These are phyloP conservation scores for Cytidiella melzeri DNA, from an alignment of 768 basidiomycete genomes.

Conservation along the genomic window DNA sequence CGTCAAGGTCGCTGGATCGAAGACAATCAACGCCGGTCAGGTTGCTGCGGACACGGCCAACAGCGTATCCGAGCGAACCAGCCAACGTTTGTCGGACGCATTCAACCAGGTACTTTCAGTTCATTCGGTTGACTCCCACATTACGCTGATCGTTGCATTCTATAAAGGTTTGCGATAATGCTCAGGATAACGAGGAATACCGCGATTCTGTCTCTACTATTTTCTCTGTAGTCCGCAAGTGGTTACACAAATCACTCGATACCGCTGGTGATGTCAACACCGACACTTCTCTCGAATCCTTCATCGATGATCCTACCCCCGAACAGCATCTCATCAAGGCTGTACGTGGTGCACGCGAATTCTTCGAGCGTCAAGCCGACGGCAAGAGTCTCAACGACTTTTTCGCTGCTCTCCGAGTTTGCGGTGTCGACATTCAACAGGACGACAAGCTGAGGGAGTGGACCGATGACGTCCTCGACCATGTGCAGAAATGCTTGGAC, in stretches of 20 bases:
- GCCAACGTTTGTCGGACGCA: constrained; percentile 40
- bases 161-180: constrained; percentile 63
- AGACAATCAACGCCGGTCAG: constrained; percentile 50
- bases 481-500: constrained; percentile 40
- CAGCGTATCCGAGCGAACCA: constrained; percentile 39
- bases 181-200: constrained; percentile 56
- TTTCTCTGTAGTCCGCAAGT: constrained; percentile 51
- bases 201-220: constrained; percentile 50
- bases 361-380: constrained; percentile 50
- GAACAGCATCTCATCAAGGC: constrained; percentile 57
- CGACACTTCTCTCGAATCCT: constrained; percentile 41
- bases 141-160: too few species aligned
- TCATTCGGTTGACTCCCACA: too few species aligned
- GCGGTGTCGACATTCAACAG: constrained; percentile 42
- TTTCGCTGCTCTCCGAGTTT: constrained; percentile 34
- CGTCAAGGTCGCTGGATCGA: constrained; percentile 49
- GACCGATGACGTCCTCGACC: constrained; percentile 48
- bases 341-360: constrained; percentile 31
- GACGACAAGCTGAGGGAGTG: constrained; percentile 48
- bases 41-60: constrained; percentile 34
- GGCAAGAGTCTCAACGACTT: constrained; percentile 46
- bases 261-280: constrained; percentile 39
- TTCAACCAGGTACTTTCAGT: constrained; percentile 40
- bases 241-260: constrained; percentile 47
- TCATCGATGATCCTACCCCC: constrained; percentile 56